Evolutionary conservation across 345 rosid species (phyloP).

Genomic region (Hypericum androsaemum): DNA sequence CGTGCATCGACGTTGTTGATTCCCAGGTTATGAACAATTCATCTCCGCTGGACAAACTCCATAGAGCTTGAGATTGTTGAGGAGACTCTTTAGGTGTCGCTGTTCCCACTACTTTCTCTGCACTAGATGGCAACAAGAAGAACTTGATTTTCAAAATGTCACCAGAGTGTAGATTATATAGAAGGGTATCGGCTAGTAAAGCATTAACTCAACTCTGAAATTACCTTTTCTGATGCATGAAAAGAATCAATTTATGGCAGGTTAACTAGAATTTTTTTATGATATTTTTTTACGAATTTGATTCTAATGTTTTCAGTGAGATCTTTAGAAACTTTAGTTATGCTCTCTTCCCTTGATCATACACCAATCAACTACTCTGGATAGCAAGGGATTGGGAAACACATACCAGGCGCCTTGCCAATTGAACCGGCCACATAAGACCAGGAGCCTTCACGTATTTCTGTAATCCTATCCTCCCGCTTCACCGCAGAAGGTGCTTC

Average conservation of each 20-base stretch:
- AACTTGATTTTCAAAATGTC: too few relatives aligned
- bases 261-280: neutral
- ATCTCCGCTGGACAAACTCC: constrained; percentile 82
- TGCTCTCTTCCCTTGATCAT: too few relatives aligned
- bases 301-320: too few relatives aligned
- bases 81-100: constrained; percentile 57
- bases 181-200: too few relatives aligned
- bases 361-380: too few relatives aligned
- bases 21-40: constrained; percentile 44
- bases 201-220: too few relatives aligned
- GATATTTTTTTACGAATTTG: neutral
- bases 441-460: constrained; percentile 87
- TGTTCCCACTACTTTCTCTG: constrained; percentile 85
- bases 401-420: constrained; percentile 87
- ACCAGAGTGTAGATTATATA: too few relatives aligned
- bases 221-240: too few relatives aligned
- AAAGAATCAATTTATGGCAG: constrained; percentile 6
- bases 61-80: constrained; percentile 46
- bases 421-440: constrained; percentile 75
- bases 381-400: neutral
- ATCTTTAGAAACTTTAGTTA: too few relatives aligned
- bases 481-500: constrained; percentile 63
- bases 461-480: constrained; percentile 64
- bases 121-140: constrained; percentile 45
- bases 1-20: constrained; percentile 29